Base-by-base conservation (phyloP, 805 yeast species). In the Candida ovalis region DNA sequence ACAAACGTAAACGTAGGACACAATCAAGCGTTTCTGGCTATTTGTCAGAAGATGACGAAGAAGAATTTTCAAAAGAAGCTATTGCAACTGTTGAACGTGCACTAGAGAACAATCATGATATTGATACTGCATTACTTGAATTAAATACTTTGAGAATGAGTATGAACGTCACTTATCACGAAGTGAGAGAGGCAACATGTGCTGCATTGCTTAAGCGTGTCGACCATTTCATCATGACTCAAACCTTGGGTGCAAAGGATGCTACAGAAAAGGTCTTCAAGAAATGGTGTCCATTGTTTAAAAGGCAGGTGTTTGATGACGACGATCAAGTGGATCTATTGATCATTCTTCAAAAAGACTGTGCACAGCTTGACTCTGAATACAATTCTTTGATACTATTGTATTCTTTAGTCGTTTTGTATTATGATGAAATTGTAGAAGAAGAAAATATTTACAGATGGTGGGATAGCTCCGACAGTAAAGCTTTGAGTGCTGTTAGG, bases 131-230 rank as follows among this genome's bases (percentile, higher is more conserved):
- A 0, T 70, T 89, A 54, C 72, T 94, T 50, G 99, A 94, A 70
- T 77, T 94, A 59, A 92, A 92, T 64, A 94, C 99, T 0, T 75
- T 94, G 61, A 79, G 98, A 70, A 92, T 94, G 99, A 88, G 97
- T 60, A 86, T 91, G 94, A 89, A 94, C 64, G 99, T 90, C 17
- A 79, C 94, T 0, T 92, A 94, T 67, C 95, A 88, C 60, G 96
- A 91, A 62, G 97, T 94, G 13, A 80, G 97, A 63, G 68, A 72
- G 27, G 96, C 96, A 4, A 88, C 96, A 0, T 72, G 82, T 32
- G 74, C 75, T 35, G 94, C 97, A 0, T 72, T 94, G 60, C 59
- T 89, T 40, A 72, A 73, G 39, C 77, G 94, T 59, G 80, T 88
- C 12, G 74, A 80, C 44, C 88, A 88, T 56, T 84, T 86, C 58